A percentile compares a stretch with the other conserved stretches of the same genome.
phyloP scores from a whole-genome alignment of 1,284 basidiomycete genomes.

The Ganoderma multipileum region DNA sequence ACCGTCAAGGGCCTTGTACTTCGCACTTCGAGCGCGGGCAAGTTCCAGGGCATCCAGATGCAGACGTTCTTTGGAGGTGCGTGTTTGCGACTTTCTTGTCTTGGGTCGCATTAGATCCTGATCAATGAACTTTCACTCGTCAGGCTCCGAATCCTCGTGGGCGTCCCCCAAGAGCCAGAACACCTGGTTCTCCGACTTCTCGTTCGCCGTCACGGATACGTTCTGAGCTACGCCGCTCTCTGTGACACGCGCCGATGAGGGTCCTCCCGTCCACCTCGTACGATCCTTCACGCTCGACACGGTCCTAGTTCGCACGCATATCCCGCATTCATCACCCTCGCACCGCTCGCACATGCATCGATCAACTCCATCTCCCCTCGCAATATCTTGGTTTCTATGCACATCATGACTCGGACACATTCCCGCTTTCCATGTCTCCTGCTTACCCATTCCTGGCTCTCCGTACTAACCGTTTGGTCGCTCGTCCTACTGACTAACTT shows the following conservation, averaged over 20 bases:
- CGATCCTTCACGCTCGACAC: conserved; percentile 18
- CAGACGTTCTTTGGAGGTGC: conserved; percentile 74
- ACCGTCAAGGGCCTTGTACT: conserved; percentile 57
- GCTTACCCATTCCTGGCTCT: background rate
- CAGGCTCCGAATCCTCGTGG: conserved; percentile 53
- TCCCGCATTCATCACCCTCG: background rate
- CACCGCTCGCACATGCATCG: conserved; percentile 14
- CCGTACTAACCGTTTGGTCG: background rate
- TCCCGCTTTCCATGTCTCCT: conserved; percentile 10
- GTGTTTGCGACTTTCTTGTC: conserved; percentile 23
- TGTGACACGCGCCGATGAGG: conserved; percentile 8
- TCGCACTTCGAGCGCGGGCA: conserved; percentile 49
- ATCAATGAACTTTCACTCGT: no score
- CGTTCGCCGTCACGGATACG: conserved; percentile 60
- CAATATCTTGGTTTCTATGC: background rate
- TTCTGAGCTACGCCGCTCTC: conserved; percentile 43
- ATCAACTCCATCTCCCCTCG: conserved; percentile 4
- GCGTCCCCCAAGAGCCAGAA: conserved; percentile 64
- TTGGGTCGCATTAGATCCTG: no score
- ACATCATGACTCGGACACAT: conserved; percentile 6
- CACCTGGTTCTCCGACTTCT: conserved; percentile 71
- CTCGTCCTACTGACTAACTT: background rate
- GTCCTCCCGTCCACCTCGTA: conserved; percentile 2
- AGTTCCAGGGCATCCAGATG: conserved; percentile 66
- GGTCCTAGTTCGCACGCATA: conserved; percentile 10